A percentile compares a stretch with the other conserved stretches of the same genome.
Evolutionary conservation across 2,329 filamentous ascomycete genomes (phyloP).

Genomic region (Lecanicillium sp.): DNA sequence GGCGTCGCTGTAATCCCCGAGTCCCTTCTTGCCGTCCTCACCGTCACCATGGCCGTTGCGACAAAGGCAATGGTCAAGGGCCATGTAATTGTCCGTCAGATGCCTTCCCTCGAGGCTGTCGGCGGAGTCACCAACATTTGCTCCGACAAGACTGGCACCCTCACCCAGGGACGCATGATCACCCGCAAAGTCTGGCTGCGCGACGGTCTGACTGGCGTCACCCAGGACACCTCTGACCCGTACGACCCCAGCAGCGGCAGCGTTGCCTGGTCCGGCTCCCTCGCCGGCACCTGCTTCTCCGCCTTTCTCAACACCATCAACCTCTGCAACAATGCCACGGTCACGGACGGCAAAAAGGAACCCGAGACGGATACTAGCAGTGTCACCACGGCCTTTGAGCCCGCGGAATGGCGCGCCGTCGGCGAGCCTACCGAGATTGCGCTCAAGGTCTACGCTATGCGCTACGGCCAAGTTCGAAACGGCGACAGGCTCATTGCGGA

Average conservation of each 20-base stretch:
- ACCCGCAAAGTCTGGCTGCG: constrained; percentile 57
- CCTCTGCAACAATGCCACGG: constrained; percentile 55
- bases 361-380: constrained; percentile 42
- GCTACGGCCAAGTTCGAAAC: constrained; percentile 51
- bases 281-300: constrained; percentile 35
- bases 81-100: constrained; percentile 60
- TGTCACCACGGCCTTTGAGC: constrained; percentile 38
- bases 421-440: constrained; percentile 70
- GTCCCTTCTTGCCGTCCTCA: constrained; percentile 62
- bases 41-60: constrained; percentile 64
- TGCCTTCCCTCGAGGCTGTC: constrained; percentile 60
- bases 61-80: constrained; percentile 59
- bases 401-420: constrained; percentile 49
- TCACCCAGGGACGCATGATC: constrained; percentile 62
- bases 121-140: constrained; percentile 66
- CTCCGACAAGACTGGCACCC: constrained; percentile 64
- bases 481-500: constrained; percentile 51
- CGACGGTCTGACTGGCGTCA: constrained; percentile 44
- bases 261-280: constrained; percentile 38
- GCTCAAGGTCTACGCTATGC: constrained; percentile 65
- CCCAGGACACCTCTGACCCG: constrained; percentile 51
- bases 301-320: constrained; percentile 49
- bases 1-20: constrained; percentile 60
- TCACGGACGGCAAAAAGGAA: constrained; percentile 43
- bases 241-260: constrained; percentile 55